A percentile compares a stretch with the other conserved stretches of the same genome.
Conservation (phyloP, 768 basidiomycete species). For the Austroboletus eburneus region DNA sequence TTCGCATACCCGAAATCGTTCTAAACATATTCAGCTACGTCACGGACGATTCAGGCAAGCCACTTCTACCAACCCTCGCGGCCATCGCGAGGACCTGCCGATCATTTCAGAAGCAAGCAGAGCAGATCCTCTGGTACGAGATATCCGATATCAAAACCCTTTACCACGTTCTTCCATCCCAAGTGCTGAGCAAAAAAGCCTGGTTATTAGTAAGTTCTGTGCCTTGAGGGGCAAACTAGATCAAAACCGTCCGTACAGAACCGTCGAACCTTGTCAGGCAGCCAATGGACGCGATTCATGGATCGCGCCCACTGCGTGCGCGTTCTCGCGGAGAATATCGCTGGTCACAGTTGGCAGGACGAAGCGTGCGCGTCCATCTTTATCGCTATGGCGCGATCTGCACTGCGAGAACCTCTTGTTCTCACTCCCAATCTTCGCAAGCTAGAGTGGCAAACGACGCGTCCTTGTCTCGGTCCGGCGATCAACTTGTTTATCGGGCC, state of each 20-base stretch:
- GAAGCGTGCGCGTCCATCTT: slow-evolving; percentile 6
- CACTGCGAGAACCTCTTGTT: slow-evolving; percentile 12
- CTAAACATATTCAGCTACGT: slow-evolving; percentile 19
- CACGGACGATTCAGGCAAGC: slow-evolving; percentile 14
- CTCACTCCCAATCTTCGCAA: slow-evolving; percentile 23
- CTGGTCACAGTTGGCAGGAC: background rate
- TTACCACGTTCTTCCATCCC: slow-evolving; percentile 15
- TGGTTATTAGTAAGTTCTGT: slow-evolving; percentile 26
- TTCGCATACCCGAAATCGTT: slow-evolving; percentile 21
- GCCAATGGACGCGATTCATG: slow-evolving; percentile 17
- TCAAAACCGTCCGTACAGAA: slow-evolving; percentile 7
- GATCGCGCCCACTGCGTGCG: slow-evolving; percentile 15
- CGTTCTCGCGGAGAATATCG: slow-evolving; percentile 5
- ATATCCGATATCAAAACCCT: slow-evolving; percentile 9
- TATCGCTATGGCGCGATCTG: slow-evolving; percentile 13
- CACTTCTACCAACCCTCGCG: slow-evolving; percentile 15
- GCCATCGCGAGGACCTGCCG: slow-evolving; percentile 27
- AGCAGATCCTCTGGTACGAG: slow-evolving; percentile 23
- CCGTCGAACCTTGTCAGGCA: slow-evolving; percentile 15
- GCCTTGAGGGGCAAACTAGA: too few species aligned
- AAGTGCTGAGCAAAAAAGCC: slow-evolving; percentile 9
- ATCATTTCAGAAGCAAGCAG: slow-evolving; percentile 15
- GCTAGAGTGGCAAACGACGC: slow-evolving; percentile 14
- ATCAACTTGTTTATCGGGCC: slow-evolving; percentile 23
- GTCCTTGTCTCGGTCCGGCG: background rate